Evolutionary conservation across 108 stramenopile genomes (phyloP).

Genomic region (Chaetoceros muelleri): DNA sequence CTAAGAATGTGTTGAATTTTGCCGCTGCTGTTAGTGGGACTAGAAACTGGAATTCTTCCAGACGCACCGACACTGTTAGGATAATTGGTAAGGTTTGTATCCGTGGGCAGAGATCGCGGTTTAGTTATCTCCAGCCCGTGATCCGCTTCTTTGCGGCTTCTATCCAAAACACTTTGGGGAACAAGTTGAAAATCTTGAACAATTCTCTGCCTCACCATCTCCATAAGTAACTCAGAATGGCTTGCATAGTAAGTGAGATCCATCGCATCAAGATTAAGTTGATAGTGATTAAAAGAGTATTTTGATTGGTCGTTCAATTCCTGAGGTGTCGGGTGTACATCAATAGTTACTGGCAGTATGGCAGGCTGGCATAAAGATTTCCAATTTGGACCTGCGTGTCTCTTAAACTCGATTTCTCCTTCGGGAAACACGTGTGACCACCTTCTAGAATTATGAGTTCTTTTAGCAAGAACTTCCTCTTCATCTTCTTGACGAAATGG

Average conservation of each 20-base stretch:
- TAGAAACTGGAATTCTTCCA: slow-evolving; percentile 17
- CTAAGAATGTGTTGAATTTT: slow-evolving; percentile 16
- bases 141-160: slow-evolving; percentile 26
- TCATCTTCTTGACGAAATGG: slow-evolving; percentile 90
- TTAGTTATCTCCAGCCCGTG: slow-evolving; percentile 9
- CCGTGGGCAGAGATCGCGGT: not conserved
- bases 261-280: slow-evolving; percentile 60
- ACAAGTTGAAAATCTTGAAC: slow-evolving; percentile 82
- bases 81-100: not conserved
- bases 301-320: slow-evolving; percentile 55
- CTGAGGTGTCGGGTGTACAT: slow-evolving; percentile 86
- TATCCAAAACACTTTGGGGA: slow-evolving; percentile 21
- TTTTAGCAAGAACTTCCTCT: slow-evolving; percentile 74
- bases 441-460: slow-evolving; percentile 92
- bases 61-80: not conserved
- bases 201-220: slow-evolving; percentile 82
- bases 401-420: slow-evolving; percentile 74
- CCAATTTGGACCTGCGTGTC: slow-evolving; percentile 89
- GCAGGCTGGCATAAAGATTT: slow-evolving; percentile 93
- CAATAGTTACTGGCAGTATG: slow-evolving; percentile 92
- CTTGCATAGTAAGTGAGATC: slow-evolving; percentile 58
- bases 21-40: slow-evolving; percentile 13
- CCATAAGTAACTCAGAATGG: slow-evolving; percentile 71
- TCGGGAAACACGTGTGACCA: slow-evolving; percentile 95
- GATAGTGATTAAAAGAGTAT: slow-evolving; percentile 63